These are phyloP conservation scores for Yamadazyma triangularis DNA, from an alignment of 1,139 yeast genomes.

Conservation along the genomic window DNA sequence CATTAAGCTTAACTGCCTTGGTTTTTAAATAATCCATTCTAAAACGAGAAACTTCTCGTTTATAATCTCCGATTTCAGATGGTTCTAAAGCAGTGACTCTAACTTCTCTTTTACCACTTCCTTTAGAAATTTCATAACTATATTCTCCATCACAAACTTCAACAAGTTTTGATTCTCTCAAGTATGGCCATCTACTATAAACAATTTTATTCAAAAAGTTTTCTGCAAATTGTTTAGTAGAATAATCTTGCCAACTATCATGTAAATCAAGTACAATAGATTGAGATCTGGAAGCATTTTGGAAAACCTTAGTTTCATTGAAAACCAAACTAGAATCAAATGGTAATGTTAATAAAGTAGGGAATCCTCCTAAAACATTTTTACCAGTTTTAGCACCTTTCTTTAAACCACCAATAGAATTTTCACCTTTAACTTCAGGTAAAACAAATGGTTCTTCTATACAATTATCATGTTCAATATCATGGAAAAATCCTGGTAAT, in stretches of 20 bases:
- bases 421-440: conserved; percentile 46
- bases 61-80: conserved; percentile 41
- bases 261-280: conserved; percentile 67
- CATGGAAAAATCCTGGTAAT: conserved; percentile 70
- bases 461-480: conserved; percentile 76
- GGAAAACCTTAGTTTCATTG: conserved; percentile 74
- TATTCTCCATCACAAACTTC: conserved; percentile 55
- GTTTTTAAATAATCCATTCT: conserved; percentile 31
- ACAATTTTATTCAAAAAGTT: conserved; percentile 26
- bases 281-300: conserved; percentile 78
- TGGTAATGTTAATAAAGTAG: conserved; percentile 69
- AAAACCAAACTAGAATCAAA: conserved; percentile 47
- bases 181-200: conserved; percentile 84
- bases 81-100: conserved; percentile 23
- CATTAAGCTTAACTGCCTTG: conserved; percentile 57
- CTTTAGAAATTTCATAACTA: conserved; percentile 34
- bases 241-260: conserved; percentile 44
- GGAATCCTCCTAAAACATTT: conserved; percentile 83
- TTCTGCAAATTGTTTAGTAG: conserved; percentile 53
- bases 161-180: conserved; percentile 73
- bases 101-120: conserved; percentile 16
- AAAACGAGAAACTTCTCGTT: conserved; percentile 10
- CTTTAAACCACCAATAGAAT: conserved; percentile 52
- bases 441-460: conserved; percentile 52
- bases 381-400: conserved; percentile 68